Percentiles rank a stretch among this genome's conserved stretches.
phyloP scores from a whole-genome alignment of 441 rosid species.

The Raphanus hybrid region DNA sequence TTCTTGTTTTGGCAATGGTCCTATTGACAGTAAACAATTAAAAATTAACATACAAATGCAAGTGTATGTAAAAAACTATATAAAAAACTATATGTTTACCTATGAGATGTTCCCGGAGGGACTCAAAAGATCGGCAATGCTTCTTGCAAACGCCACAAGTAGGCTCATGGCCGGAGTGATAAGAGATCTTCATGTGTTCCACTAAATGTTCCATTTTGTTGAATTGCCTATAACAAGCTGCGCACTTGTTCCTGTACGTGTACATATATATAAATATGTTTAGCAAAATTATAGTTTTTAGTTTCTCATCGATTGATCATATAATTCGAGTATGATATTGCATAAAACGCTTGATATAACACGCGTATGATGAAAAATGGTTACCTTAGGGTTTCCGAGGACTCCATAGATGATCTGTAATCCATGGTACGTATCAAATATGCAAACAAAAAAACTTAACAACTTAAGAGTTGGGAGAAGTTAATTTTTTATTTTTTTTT shows the following conservation, averaged over 20 bases:
- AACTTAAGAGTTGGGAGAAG: background rate
- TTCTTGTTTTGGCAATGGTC: conserved; percentile 88
- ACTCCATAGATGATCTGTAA: conserved; percentile 41
- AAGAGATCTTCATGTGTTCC: conserved; percentile 84
- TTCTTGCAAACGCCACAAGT: conserved; percentile 76
- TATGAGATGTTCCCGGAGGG: conserved; percentile 88
- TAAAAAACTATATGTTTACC: conserved; percentile 45
- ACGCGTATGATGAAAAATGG: background rate
- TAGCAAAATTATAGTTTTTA: background rate
- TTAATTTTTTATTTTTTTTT: too few species aligned
- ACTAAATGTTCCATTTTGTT: conserved; percentile 85
- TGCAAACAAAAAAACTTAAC: background rate
- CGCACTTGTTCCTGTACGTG: conserved; percentile 78
- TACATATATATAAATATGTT: background rate
- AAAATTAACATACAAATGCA: background rate
- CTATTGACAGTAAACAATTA: conserved; percentile 39
- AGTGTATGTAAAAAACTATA: background rate
- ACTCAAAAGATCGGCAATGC: conserved; percentile 90
- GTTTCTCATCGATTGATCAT: background rate
- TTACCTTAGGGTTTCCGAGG: conserved; percentile 41
- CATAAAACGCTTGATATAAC: background rate
- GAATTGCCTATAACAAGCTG: conserved; percentile 92
- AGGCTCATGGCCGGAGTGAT: conserved; percentile 88
- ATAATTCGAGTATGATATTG: background rate
- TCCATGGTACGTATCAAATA: conserved; percentile 31